phyloP scores from a whole-genome alignment of 2,329 filamentous ascomycete genomes.

The Fusarium nematophilum region DNA sequence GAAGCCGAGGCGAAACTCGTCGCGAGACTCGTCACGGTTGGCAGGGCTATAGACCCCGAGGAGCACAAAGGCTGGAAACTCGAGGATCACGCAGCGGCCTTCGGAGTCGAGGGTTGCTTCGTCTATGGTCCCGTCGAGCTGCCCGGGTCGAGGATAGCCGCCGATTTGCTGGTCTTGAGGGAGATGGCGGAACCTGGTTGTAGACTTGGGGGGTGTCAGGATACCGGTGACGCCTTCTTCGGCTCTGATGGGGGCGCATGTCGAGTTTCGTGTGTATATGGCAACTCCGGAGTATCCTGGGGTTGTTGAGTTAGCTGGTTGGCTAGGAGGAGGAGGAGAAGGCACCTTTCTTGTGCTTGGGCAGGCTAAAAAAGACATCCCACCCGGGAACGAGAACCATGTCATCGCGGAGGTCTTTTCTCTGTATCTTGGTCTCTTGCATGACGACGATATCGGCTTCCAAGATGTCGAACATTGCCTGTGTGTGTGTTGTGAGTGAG shows the following conservation, averaged over 20 bases:
- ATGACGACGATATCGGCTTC: conserved; percentile 94
- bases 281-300: conserved; percentile 94
- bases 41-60: conserved; percentile 94
- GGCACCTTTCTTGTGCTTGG: conserved; percentile 89
- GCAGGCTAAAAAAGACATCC: conserved; percentile 96
- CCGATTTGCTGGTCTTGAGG: conserved; percentile 82
- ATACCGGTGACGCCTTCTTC: conserved; percentile 94
- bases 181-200: conserved; percentile 78
- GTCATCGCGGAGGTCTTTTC: conserved; percentile 90
- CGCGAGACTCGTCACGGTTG: conserved; percentile 83
- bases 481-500: neutral
- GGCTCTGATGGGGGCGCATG: conserved; percentile 86
- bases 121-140: conserved; percentile 74
- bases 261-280: conserved; percentile 90
- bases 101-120: conserved; percentile 84
- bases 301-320: neutral
- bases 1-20: conserved; percentile 85
- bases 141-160: conserved; percentile 80
- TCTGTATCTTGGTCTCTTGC: conserved; percentile 96
- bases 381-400: conserved; percentile 96
- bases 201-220: conserved; percentile 77
- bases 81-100: conserved; percentile 88
- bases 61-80: conserved; percentile 94
- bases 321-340: neutral
- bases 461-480: conserved; percentile 94